Evolutionary conservation across 2,329 filamentous ascomycete genomes (phyloP), one percentile per base, ranked within the genome.

Genomic region (Pseudonectria buxi): DNA sequence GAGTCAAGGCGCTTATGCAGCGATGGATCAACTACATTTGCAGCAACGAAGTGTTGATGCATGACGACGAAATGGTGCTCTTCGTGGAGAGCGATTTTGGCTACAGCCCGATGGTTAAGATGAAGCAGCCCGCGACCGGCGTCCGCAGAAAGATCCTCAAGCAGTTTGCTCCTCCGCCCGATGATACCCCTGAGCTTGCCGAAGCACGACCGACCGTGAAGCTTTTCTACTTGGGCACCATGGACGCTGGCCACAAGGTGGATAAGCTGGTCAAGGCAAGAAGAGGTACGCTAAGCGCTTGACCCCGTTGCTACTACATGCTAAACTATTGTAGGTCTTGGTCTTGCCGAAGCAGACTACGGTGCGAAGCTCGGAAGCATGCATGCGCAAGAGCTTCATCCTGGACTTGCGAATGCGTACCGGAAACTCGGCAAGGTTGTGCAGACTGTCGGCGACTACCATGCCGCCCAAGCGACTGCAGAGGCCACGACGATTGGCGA

Each of bases 31-130:
- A 94, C 61, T 85, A 86, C 40, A 83, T 98, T 14, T 94, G 92
- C 65, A 78, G 77, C 53, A 96, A 92, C 50, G 89, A 96, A 25
- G 81, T 94, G 1, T 75, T 98, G 7, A 94, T 95, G 71, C 79
- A 84, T 43, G 92, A 98, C 57, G 90, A 96, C 44, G 92, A 98
- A 64, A 90, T 96, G 79, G 79, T 95, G 5, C 81, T 96, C 41
- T 98, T 98, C 53, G 88, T 98, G n/a, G 92, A 98, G 64, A 95
- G 87, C 57, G 92, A 98, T 60, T 96, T 95, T 60, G 92, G 92
- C 27, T 98, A 98, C 63, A 95, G 88, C 54, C 92, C 92, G 2
- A 84, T 96, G 55, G 82, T 95, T 30, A 83, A 90, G 61, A 87
- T 88, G 73, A 95, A 94, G 69, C 92, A 98, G 62, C 92, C 92